phyloP scores from a whole-genome alignment of 768 basidiomycete genomes.

The Lactarius pseudohatsudake region DNA sequence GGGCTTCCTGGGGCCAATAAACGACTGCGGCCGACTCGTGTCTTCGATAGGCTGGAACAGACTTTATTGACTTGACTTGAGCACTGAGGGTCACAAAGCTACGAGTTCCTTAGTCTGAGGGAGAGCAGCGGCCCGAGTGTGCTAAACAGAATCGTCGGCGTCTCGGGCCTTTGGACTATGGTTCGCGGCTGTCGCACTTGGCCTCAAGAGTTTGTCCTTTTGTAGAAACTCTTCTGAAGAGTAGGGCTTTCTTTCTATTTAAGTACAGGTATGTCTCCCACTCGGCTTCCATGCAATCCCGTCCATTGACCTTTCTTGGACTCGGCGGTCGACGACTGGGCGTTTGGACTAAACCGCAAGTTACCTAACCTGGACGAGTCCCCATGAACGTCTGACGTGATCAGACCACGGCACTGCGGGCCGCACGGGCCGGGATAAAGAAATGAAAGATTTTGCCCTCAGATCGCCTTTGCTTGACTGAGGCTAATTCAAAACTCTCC shows the following conservation, averaged over 20 bases:
- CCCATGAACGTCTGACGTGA: too few species aligned
- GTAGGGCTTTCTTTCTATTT: not conserved
- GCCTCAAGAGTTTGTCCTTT: too few species aligned
- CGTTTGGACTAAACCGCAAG: not conserved
- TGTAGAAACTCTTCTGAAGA: too few species aligned
- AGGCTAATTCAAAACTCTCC: not conserved
- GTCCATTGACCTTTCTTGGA: not conserved
- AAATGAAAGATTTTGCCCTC: not conserved
- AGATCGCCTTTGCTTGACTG: not conserved
- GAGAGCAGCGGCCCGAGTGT: too few species aligned
- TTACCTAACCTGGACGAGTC: not conserved
- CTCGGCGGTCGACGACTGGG: not conserved
- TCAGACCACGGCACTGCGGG: not conserved
- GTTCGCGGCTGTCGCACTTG: too few species aligned
- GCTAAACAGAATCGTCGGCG: too few species aligned
- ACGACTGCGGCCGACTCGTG: not conserved
- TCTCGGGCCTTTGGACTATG: too few species aligned
- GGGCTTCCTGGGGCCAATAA: slow-evolving; percentile 3
- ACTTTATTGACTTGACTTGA: not conserved
- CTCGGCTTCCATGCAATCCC: not conserved
- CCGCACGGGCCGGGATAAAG: not conserved
- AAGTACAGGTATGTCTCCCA: not conserved
- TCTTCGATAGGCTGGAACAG: not conserved
- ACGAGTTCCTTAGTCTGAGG: not conserved
- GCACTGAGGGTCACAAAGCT: not conserved